Base-by-base conservation (phyloP, 73 alveolate genomes). In the Paramecium biaurelia region DNA sequence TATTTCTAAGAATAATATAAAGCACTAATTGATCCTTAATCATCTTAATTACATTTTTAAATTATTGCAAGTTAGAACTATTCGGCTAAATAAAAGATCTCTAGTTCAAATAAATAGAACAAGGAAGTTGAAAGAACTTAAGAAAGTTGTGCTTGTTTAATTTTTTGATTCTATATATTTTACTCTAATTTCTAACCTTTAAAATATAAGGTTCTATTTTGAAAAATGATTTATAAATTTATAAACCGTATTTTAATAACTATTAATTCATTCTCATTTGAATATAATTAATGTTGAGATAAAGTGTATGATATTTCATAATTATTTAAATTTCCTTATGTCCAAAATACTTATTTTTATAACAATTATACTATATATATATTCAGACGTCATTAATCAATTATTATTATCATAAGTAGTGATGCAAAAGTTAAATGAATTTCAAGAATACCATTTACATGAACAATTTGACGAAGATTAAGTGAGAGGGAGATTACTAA, bases 401-500 rank as follows among this genome's bases (percentile, higher is more conserved):
- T 63, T 63, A 63, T 63, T 63, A 63, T 30, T 63, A 63, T 63
- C 84, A 63, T 30, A 63, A 63, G 24, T 15, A 30, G 84, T 63
- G 84, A 63, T 63, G 84, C 84, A 63, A 63, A 63, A 63, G 84
- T 63, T 63, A 63, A 63, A 63, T 63, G 84, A 63, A 63, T 63
- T 0, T 63, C 84, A 63, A 30, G 84, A 63, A 32, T 63, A 63
- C 84, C 84, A 63, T 63, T 26, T 63, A 32, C 86, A 37, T 34
- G 86, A 72, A 72, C 58, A 72, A 4, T 72, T 35, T 38, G 58
- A 35, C 7, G 58, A 35, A 72, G 86, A 72, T 38, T 35, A 35
- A 72, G 86, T 4, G 11, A 21, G 45, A 35, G 58, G 86, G 14
- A 72, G 86, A 72, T 35, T 28, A 20, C 86, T 72, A 12, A 72